Conservation (phyloP, 805 yeast genomes). For the Saccharomycopsis microspora region DNA sequence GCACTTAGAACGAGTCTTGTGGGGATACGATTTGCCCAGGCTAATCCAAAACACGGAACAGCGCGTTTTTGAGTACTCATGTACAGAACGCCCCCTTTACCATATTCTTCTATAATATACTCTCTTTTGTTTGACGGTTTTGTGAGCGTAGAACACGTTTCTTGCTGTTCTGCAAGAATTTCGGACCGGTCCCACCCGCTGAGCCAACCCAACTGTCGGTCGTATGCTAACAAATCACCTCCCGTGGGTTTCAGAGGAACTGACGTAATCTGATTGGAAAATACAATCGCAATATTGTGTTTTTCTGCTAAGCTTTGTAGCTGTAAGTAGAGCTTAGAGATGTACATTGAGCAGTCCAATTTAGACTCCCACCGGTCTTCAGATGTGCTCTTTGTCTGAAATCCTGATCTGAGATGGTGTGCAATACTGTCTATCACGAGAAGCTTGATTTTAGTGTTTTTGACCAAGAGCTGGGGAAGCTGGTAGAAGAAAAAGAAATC, state of each 20-base stretch:
- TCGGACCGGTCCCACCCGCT: slow-evolving; percentile 60
- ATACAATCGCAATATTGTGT: slow-evolving; percentile 47
- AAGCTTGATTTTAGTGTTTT: slow-evolving; percentile 32
- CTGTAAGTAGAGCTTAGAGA: slow-evolving; percentile 32
- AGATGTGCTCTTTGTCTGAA: slow-evolving; percentile 24
- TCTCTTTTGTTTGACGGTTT: background rate
- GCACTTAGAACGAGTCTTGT: slow-evolving; percentile 23
- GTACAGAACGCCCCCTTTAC: no score
- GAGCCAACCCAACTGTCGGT: slow-evolving; percentile 60
- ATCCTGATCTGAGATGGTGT: slow-evolving; percentile 64
- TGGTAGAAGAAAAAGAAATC: slow-evolving; percentile 55
- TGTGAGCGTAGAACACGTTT: slow-evolving; percentile 5
- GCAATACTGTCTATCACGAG: slow-evolving; percentile 75
- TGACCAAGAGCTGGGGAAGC: slow-evolving; percentile 37
- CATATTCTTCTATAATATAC: background rate
- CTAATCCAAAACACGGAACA: slow-evolving; percentile 29
- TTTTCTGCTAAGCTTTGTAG: slow-evolving; percentile 38
- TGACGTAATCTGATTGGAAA: slow-evolving; percentile 76
- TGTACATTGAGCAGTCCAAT: slow-evolving; percentile 27
- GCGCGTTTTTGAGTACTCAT: background rate
- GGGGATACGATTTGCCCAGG: slow-evolving; percentile 42
- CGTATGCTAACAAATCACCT: slow-evolving; percentile 24
- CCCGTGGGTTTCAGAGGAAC: slow-evolving; percentile 24
- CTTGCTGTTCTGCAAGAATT: slow-evolving; percentile 23
- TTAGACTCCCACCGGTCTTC: slow-evolving; percentile 16